These are phyloP conservation scores for Friedmanniomyces simplex DNA, from an alignment of 495 filamentous ascomycete species.

Conservation along the genomic window DNA sequence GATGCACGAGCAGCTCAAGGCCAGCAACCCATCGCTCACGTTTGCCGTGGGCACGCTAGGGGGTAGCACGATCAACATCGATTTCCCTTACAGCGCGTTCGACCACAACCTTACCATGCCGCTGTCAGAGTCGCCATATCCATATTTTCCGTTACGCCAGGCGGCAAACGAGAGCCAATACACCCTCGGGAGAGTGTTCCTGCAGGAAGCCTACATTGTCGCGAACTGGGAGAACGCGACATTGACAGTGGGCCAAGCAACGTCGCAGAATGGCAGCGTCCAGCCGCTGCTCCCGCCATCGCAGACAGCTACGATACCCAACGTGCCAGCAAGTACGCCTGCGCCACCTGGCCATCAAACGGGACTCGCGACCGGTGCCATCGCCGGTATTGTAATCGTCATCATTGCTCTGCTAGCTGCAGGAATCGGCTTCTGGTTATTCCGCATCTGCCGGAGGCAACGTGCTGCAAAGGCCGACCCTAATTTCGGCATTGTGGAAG, in stretches of 20 bases:
- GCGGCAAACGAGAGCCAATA: conserved; percentile 21
- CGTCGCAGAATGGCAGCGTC: not conserved
- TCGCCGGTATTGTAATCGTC: conserved; percentile 6
- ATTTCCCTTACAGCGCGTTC: conserved; percentile 27
- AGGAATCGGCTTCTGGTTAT: not conserved
- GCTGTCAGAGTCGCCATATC: conserved; percentile 14
- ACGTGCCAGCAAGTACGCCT: not conserved
- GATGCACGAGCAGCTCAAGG: conserved; percentile 20
- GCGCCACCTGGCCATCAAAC: not conserved
- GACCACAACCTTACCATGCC: conserved; percentile 17
- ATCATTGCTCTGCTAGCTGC: conserved; percentile 2
- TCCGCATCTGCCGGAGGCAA: not conserved
- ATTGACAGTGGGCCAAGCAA: conserved; percentile 23
- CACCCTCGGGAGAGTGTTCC: conserved; percentile 29
- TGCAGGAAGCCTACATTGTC: conserved; percentile 32
- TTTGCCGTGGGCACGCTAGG: conserved; percentile 22
- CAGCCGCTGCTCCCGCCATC: not conserved
- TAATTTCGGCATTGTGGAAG: not conserved
- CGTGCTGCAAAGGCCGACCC: not conserved
- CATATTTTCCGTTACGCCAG: conserved; percentile 28
- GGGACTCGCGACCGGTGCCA: not conserved
- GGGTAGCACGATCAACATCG: conserved; percentile 21
- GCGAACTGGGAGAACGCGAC: conserved; percentile 28
- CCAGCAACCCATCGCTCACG: conserved; percentile 26
- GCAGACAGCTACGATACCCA: not conserved